phyloP scores from a whole-genome alignment of 192 early-diverging fungal species.

The Rhizophagus sp. region DNA sequence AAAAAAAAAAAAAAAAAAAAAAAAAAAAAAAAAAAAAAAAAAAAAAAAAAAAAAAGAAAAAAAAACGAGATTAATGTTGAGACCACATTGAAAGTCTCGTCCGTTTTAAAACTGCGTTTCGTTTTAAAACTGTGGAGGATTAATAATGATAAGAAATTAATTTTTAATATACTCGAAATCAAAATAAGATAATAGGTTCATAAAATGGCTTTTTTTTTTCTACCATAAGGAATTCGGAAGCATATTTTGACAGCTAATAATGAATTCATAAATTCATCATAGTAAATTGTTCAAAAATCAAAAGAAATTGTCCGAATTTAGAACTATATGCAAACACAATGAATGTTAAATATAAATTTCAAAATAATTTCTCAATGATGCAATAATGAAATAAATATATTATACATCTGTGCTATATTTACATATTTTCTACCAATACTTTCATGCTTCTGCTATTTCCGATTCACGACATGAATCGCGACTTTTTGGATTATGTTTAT shows the following conservation, averaged over 20 bases:
- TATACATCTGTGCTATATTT: not conserved
- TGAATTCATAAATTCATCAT: not conserved
- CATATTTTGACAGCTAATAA: not conserved
- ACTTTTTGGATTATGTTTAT: constrained; percentile 30
- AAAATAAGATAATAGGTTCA: not conserved
- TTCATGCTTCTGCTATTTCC: constrained; percentile 16
- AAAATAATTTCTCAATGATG: not conserved
- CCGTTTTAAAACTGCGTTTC: not conserved
- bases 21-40: too few relatives aligned
- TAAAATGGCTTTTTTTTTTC: not conserved
- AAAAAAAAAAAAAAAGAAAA: too few relatives aligned
- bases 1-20: too few relatives aligned
- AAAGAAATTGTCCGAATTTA: not conserved
- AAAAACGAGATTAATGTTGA: too few relatives aligned
- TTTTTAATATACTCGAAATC: not conserved
- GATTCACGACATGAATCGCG: constrained; percentile 9
- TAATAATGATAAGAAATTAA: not conserved
- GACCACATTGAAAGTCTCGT: too few relatives aligned
- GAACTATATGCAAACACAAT: not conserved
- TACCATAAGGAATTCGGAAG: not conserved
- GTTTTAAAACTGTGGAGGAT: not conserved
- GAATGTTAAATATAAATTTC: not conserved
- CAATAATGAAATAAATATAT: not conserved
- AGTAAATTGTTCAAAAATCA: not conserved
- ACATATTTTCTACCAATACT: not conserved